Base-by-base conservation (phyloP, 78 protist species). In the Isochrysis galbana region DNA sequence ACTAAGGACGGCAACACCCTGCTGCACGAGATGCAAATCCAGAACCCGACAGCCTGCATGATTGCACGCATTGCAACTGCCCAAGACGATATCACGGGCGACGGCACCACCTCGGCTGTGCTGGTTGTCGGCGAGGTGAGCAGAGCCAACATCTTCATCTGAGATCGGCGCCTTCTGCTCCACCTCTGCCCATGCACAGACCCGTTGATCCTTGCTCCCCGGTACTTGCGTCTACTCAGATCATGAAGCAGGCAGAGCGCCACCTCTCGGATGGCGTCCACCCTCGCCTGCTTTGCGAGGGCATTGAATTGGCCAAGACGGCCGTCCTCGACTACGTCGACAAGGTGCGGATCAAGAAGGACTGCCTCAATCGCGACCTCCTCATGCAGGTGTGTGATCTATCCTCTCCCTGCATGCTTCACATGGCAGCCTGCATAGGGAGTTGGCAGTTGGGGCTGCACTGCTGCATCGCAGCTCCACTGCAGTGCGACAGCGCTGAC, bases 1-100 rank as follows among this genome's bases (percentile, higher is more conserved):
- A 99, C 99, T 10, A 99, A 99, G 97, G 99, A 99, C 69, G 99
- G 99, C 55, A 93, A 94, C 72, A 47, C 77, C 55, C 91, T 84
- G 91, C 74, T 89, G 54, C 87, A 87, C 90, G 93, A 82, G 69
- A 90, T 91, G 93, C 99, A 98, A 92, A 98, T 99, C 90, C 98
- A 98, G 91, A 98, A 98, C 95, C 99, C 99, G 42, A 99, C 99
- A 34, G 99, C 99, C 36, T 74, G 96, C 39, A 89, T 99, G 69
- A 98, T 99, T 84, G 99, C 99, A 39, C 95, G 99, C 44, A 96
- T 99, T 25, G 99, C 99, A 32, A 98, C 99, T 0, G 99, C 99
- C 23, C 99, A 98, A 94, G 99, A 99, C 91, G 99, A 99, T 82
- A 95, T 98, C 32, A 88, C 96, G n/a, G 99, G 99, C 69, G 99